Evolutionary conservation across 306 rosid genomes (phyloP), one percentile per base, ranked within the genome.

Genomic region (Argentina anserina): DNA sequence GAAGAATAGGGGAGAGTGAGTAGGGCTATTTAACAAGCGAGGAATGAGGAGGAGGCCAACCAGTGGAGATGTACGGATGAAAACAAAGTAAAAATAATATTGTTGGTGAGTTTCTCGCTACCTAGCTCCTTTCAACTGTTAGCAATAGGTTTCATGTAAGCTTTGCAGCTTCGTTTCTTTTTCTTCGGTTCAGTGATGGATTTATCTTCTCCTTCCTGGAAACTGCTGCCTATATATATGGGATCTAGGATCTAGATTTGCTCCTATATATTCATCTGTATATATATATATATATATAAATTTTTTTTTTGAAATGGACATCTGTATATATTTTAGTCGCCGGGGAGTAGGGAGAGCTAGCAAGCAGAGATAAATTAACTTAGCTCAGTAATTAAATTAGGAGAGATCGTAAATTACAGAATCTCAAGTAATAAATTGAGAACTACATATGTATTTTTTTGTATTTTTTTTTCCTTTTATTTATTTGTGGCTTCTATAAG

Each of bases 171-270:
- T 14, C 34, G 41, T 67, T 78, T 67, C 29, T 14, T 81, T 81
- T 69, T 78, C 58, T 25, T 21, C 26, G 31, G 40, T 47, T 39
- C 45, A 8, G 39, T 9, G 49, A 69, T n/a, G 67, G 65, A 81
- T 18, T 61, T 61, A 23, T 33, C 14, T 75, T 79, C 82, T 72
- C 84, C 82, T 77, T 85, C 89, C 79, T 71, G 83, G 89, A 87
- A 87, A 81, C 63, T 87, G 86, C 89, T 61, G 66, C 87, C 75
- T 70, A 4, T 33, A 76, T 71, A n/a, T n/a, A n/a, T n/a, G n/a
- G n/a, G n/a, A n/a, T n/a, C n/a, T n/a, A 59, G 31, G 55, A 39
- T 37, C 25, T 39, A 13, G 7, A 26, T 56, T 59, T 36, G 21
- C 46, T 52, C 12, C 60, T 52, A 31, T 29, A 56, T 26, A 1